Evolutionary conservation across 345 rosid genomes (phyloP).

Genomic region (Rhizophora mangle): DNA sequence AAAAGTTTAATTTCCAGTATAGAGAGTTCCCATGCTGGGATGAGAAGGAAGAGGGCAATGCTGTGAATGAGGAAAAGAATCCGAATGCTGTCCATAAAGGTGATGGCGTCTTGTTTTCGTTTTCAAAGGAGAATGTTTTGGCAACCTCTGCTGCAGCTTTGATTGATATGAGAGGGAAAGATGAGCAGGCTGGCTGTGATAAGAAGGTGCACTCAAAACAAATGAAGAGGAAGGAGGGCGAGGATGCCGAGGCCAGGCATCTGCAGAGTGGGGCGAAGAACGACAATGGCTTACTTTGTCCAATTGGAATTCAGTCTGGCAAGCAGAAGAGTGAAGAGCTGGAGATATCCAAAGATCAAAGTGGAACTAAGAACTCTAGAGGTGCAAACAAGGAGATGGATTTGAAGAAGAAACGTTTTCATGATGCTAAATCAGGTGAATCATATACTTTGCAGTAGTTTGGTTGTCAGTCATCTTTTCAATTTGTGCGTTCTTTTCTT

Average conservation of each 20-base stretch:
- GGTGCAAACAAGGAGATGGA: conserved; percentile 48
- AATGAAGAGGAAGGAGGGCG: conserved; percentile 39
- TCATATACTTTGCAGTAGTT: conserved; percentile 5
- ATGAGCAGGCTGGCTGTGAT: conserved; percentile 25
- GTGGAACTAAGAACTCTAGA: conserved; percentile 67
- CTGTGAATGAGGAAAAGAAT: conserved; percentile 37
- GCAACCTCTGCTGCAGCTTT: conserved; percentile 39
- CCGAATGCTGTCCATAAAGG: conserved; percentile 62
- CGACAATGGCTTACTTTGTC: conserved; percentile 59
- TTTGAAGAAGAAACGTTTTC: conserved; percentile 42
- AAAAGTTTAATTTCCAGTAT: conserved; percentile 71
- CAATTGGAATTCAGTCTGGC: conserved; percentile 45
- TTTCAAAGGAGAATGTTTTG: conserved; percentile 62
- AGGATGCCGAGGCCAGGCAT: conserved; percentile 37
- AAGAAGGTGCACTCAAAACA: conserved; percentile 30
- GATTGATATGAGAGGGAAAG: conserved; percentile 41
- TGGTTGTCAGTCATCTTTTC: neutral
- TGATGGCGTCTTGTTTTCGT: conserved; percentile 70
- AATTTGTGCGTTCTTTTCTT: neutral
- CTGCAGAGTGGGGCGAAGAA: conserved; percentile 41
- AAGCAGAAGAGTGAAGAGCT: conserved; percentile 62
- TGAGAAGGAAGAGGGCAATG: conserved; percentile 36
- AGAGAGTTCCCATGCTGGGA: conserved; percentile 81
- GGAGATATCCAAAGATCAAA: conserved; percentile 51
- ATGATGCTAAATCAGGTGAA: conserved; percentile 48